A percentile compares a stretch with the other conserved stretches of the same genome.
These are phyloP conservation scores for Colletotrichum tamarilloi DNA, from an alignment of 2,329 filamentous ascomycete genomes.

Conservation along the genomic window DNA sequence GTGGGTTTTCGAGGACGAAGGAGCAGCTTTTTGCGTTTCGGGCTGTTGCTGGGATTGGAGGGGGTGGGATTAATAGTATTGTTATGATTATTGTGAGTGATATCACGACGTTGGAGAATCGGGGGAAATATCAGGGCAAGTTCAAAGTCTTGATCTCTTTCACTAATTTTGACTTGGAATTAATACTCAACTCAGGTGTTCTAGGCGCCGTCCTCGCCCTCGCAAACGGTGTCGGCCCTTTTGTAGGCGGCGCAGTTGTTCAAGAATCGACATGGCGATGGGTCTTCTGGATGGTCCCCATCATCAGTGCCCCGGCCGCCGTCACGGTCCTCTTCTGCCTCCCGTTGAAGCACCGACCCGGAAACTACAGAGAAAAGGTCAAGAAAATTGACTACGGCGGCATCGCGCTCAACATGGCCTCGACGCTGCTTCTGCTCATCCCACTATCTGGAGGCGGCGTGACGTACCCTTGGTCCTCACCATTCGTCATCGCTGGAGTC, in stretches of 20 bases:
- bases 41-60: conserved; percentile 47
- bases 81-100: conserved; percentile 53
- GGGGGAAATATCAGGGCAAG: conserved; percentile 46
- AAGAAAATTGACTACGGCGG: conserved; percentile 44
- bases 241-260: conserved; percentile 45
- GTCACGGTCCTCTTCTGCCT: conserved; percentile 42
- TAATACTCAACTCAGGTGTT: conserved; percentile 20
- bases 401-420: conserved; percentile 42
- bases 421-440: conserved; percentile 41
- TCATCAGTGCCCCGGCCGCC: conserved; percentile 38
- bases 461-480: conserved; percentile 41
- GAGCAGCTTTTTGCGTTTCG: conserved; percentile 49
- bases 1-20: conserved; percentile 45
- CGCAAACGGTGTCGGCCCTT: conserved; percentile 51
- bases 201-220: conserved; percentile 43
- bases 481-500: conserved; percentile 40
- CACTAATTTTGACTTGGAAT: not conserved
- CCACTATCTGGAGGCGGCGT: conserved; percentile 43
- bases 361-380: conserved; percentile 41
- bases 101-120: conserved; percentile 47
- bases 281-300: conserved; percentile 43
- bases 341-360: conserved; percentile 39
- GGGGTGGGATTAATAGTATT: conserved; percentile 47
- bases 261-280: conserved; percentile 45
- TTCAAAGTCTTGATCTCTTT: too few species aligned